A percentile compares a stretch with the other conserved stretches of the same genome.
These are phyloP conservation scores for Ceratobasidium sp. DNA, from an alignment of 1,284 basidiomycete genomes.

Conservation along the genomic window DNA sequence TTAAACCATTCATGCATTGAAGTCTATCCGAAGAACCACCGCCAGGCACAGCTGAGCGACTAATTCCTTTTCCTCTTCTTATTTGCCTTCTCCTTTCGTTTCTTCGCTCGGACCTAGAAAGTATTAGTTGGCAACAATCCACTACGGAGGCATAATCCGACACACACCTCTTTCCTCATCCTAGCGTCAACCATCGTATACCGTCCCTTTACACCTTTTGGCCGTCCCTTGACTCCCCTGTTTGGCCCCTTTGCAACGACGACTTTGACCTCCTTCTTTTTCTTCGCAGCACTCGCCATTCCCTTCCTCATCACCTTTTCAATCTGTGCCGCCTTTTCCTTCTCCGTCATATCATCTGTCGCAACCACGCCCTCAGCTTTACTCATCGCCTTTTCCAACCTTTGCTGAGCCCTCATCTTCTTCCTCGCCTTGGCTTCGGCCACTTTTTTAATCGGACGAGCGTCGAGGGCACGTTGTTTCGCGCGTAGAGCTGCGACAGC, in stretches of 20 bases:
- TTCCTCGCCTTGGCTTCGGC: slow-evolving; percentile 99
- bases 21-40: no score
- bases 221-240: slow-evolving; percentile 89
- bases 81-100: slow-evolving; percentile 74
- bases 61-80: slow-evolving; percentile 62
- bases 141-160: neutral
- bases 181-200: slow-evolving; percentile 92
- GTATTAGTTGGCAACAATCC: no score
- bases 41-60: neutral
- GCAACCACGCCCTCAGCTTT: slow-evolving; percentile 96
- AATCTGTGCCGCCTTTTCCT: slow-evolving; percentile 94
- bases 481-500: slow-evolving; percentile 89
- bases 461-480: slow-evolving; percentile 93
- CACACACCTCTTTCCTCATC: slow-evolving; percentile 83
- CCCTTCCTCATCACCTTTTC: slow-evolving; percentile 89
- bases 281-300: slow-evolving; percentile 70
- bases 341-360: slow-evolving; percentile 91
- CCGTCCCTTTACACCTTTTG: slow-evolving; percentile 94
- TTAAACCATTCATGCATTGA: no score
- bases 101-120: slow-evolving; percentile 74
- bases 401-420: slow-evolving; percentile 89
- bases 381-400: slow-evolving; percentile 92
- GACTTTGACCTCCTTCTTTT: slow-evolving; percentile 85
- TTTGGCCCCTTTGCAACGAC: slow-evolving; percentile 94
- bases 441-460: slow-evolving; percentile 98